Conservation (phyloP, 805 yeast genomes). For the Saccharomyces paradoxus region DNA sequence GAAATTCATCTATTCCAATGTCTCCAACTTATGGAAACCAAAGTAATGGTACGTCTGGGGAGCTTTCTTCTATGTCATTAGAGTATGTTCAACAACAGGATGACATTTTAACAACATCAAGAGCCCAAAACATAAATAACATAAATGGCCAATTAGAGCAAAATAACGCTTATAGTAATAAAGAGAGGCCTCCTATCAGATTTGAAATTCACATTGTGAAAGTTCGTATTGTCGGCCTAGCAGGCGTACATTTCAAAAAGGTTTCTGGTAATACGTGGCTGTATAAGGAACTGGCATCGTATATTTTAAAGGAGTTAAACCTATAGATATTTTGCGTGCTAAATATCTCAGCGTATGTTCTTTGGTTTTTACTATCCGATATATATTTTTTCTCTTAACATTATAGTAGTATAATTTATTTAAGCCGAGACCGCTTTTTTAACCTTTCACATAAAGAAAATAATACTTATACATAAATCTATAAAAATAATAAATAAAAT, state of each 20-base stretch:
- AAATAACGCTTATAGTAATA: slow-evolving; percentile 19
- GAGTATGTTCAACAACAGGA: slow-evolving; percentile 27
- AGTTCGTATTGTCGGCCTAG: slow-evolving; percentile 81
- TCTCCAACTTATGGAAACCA: slow-evolving; percentile 22
- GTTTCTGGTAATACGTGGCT: slow-evolving; percentile 91
- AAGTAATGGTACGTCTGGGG: slow-evolving; percentile 18
- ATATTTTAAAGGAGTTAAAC: slow-evolving; percentile 64
- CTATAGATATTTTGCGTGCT: slow-evolving; percentile 32
- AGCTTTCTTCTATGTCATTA: slow-evolving; percentile 29
- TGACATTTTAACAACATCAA: slow-evolving; percentile 39
- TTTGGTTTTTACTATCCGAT: neutral
- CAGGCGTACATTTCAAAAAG: slow-evolving; percentile 92
- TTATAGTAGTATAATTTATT: neutral
- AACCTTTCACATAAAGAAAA: neutral
- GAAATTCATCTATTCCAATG: slow-evolving; percentile 20
- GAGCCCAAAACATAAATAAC: slow-evolving; percentile 52
- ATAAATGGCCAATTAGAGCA: slow-evolving; percentile 44
- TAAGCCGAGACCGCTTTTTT: neutral
- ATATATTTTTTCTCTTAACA: neutral
- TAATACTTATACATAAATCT: neutral
- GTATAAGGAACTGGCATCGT: slow-evolving; percentile 84
- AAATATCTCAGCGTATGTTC: neutral
- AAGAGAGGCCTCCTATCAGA: slow-evolving; percentile 55
- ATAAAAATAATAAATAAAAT: neutral
- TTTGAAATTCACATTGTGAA: slow-evolving; percentile 90